Percentiles rank a stretch among this genome's conserved stretches.
Conservation (phyloP, 2,329 filamentous ascomycete genomes). For the Cytospora mali region DNA sequence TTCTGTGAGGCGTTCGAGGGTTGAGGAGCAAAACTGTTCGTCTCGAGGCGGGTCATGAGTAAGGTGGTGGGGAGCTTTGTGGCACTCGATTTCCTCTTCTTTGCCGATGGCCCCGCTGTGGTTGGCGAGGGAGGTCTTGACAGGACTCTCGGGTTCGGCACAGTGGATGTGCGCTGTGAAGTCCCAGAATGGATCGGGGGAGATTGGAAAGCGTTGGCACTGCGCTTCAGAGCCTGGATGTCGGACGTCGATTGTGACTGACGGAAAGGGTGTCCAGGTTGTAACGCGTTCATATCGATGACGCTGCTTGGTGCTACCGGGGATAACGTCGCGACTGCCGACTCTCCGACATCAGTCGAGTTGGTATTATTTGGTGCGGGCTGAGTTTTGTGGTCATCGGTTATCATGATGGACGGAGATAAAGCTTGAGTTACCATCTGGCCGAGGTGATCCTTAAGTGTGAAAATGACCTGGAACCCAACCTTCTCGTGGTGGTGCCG, state of each 20-base stretch:
- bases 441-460: constrained; percentile 79
- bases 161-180: constrained; percentile 39
- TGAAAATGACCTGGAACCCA: constrained; percentile 93
- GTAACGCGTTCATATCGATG: constrained; percentile 39
- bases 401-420: constrained; percentile 91
- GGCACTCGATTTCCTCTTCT: constrained; percentile 80
- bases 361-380: constrained; percentile 41
- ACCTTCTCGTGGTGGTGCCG: constrained; percentile 92
- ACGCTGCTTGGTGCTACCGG: constrained; percentile 20
- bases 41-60: constrained; percentile 81
- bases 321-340: constrained; percentile 24
- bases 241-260: constrained; percentile 66
- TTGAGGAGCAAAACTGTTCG: constrained; percentile 37
- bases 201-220: constrained; percentile 18
- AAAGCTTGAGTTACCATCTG: constrained; percentile 82
- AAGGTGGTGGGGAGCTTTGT: constrained; percentile 73
- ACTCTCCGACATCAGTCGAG: constrained; percentile 13
- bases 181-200: constrained; percentile 9
- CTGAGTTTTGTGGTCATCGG: constrained; percentile 95
- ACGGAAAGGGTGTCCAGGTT: constrained; percentile 50
- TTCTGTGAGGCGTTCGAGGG: constrained; percentile 44
- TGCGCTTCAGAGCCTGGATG: constrained; percentile 59
- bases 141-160: constrained; percentile 61
- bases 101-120: constrained; percentile 66
- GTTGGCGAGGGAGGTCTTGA: constrained; percentile 77